A percentile compares a stretch with the other conserved stretches of the same genome.
These are phyloP conservation scores for Durusdinium trenchii DNA, from an alignment of 73 alveolate species.

Conservation along the genomic window DNA sequence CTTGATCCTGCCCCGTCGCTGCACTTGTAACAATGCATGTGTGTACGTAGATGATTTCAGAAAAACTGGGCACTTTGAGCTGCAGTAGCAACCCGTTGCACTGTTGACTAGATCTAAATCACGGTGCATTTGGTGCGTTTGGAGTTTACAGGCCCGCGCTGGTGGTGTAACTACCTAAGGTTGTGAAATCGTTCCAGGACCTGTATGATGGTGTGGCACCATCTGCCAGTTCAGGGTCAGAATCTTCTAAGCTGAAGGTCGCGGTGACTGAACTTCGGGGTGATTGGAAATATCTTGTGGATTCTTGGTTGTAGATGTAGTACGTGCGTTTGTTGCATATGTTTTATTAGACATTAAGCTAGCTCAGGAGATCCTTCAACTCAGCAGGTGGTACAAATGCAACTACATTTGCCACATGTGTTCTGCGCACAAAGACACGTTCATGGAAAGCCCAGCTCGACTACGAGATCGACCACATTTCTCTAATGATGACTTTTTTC, in stretches of 20 bases:
- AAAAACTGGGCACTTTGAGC: too few relatives aligned
- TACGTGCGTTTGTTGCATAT: background rate
- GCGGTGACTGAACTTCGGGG: background rate
- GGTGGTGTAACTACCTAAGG: too few relatives aligned
- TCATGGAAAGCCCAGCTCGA: background rate
- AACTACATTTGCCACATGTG: background rate
- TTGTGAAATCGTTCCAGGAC: background rate
- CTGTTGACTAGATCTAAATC: too few relatives aligned
- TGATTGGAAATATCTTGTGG: background rate
- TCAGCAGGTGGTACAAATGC: background rate
- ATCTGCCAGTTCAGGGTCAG: background rate
- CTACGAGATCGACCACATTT: background rate
- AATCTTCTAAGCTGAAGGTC: background rate
- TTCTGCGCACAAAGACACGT: background rate
- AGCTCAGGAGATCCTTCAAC: background rate
- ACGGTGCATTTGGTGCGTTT: too few relatives aligned
- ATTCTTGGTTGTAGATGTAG: background rate
- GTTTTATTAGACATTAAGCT: background rate
- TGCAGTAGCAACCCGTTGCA: too few relatives aligned
- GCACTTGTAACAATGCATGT: too few relatives aligned
- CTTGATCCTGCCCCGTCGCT: constrained; percentile 15
- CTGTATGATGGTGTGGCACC: background rate
- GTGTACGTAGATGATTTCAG: too few relatives aligned
- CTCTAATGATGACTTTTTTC: background rate
- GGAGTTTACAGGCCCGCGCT: too few relatives aligned